Percentiles rank a stretch among this genome's conserved stretches.
These are phyloP conservation scores for Hypomontagnella monticulosa DNA, from an alignment of 495 filamentous ascomycete species.

Conservation along the genomic window DNA sequence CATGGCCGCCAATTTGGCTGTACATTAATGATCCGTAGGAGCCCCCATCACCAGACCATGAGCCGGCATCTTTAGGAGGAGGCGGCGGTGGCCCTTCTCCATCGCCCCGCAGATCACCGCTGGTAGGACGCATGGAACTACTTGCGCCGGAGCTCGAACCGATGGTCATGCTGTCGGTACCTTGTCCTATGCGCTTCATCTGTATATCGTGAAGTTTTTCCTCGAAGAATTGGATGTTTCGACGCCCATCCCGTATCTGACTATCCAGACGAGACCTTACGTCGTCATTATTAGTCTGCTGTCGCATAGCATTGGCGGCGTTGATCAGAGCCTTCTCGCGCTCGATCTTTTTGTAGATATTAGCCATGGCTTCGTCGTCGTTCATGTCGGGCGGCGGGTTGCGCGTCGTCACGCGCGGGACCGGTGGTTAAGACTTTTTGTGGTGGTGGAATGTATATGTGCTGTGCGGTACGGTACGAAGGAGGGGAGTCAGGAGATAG, in stretches of 20 bases:
- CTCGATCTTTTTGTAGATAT: slow-evolving; percentile 97
- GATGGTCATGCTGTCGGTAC: slow-evolving; percentile 70
- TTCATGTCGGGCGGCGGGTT: slow-evolving; percentile 61
- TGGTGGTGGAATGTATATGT: slow-evolving; percentile 23
- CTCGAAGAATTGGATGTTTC: slow-evolving; percentile 95
- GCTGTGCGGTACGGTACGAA: slow-evolving; percentile 19
- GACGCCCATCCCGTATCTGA: slow-evolving; percentile 90
- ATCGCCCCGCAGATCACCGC: slow-evolving; percentile 51
- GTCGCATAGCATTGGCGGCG: slow-evolving; percentile 92
- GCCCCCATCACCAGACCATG: slow-evolving; percentile 50
- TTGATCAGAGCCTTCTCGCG: slow-evolving; percentile 95
- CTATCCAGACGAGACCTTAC: slow-evolving; percentile 89
- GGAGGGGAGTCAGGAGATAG: slow-evolving; percentile 8
- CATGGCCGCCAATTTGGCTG: slow-evolving; percentile 59
- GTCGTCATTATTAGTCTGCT: slow-evolving; percentile 89
- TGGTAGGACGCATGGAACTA: slow-evolving; percentile 45
- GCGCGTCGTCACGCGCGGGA: slow-evolving; percentile 54
- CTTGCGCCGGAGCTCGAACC: slow-evolving; percentile 52
- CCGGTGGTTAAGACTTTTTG: slow-evolving; percentile 18
- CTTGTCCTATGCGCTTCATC: slow-evolving; percentile 75
- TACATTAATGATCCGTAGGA: slow-evolving; percentile 57
- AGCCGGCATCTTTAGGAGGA: slow-evolving; percentile 70
- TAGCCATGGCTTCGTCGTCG: slow-evolving; percentile 83
- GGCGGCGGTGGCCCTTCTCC: slow-evolving; percentile 63
- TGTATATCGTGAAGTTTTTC: slow-evolving; percentile 88